Percentiles rank a stretch among this genome's conserved stretches.
phyloP scores from a whole-genome alignment of 2,329 filamentous ascomycete species.

The Diaporthe sp. region DNA sequence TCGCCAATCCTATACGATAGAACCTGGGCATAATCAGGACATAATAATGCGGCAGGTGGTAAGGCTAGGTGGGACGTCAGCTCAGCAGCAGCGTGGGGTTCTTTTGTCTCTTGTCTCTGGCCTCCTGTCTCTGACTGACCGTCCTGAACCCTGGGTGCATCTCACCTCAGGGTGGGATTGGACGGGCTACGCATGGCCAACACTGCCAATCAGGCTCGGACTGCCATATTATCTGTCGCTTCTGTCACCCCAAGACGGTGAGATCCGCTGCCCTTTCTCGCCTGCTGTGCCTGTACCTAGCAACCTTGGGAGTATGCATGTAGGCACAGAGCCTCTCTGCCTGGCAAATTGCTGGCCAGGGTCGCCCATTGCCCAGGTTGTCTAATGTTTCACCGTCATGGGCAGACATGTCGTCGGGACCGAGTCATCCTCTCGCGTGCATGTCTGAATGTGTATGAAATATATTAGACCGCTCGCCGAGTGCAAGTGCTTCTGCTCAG shows the following conservation, averaged over 20 bases:
- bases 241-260: neutral
- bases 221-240: neutral
- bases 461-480: constrained; percentile 2
- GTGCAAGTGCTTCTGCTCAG: neutral
- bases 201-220: neutral
- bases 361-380: constrained; percentile 7
- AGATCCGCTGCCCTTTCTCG: neutral
- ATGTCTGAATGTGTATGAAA: neutral
- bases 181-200: constrained; percentile 9
- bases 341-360: neutral
- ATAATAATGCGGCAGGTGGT: constrained; percentile 3
- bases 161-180: constrained; percentile 17
- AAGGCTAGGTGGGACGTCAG: constrained; percentile 9
- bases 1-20: neutral
- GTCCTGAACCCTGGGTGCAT: constrained; percentile 1
- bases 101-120: constrained; percentile 4
- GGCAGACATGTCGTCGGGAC: neutral
- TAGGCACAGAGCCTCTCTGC: neutral
- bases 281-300: constrained; percentile 1
- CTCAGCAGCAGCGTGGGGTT: constrained; percentile 12
- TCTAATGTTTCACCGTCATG: constrained; percentile 15
- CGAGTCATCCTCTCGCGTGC: neutral
- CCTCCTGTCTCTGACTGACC: neutral
- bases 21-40: constrained; percentile 5
- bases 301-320: neutral